These are phyloP conservation scores for Jasminum sambac DNA, from an alignment of 257 asterid species.

Conservation along the genomic window DNA sequence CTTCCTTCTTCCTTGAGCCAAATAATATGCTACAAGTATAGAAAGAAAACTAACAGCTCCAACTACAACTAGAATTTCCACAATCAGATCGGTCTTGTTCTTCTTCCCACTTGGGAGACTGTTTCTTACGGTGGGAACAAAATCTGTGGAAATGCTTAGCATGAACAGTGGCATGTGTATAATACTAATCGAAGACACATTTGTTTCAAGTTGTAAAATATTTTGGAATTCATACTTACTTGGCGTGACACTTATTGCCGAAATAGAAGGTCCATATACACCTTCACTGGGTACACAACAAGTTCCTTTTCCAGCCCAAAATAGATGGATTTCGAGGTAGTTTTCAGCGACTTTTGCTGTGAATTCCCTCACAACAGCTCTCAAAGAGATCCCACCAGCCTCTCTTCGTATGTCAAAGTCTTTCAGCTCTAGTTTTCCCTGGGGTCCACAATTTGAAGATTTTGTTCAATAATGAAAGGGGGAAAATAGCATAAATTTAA, in stretches of 20 bases:
- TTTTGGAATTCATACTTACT: conserved; percentile 34
- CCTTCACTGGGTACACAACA: conserved; percentile 77
- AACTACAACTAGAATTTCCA: conserved; percentile 54
- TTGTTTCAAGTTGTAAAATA: background rate
- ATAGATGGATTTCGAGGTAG: conserved; percentile 74
- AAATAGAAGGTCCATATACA: conserved; percentile 69
- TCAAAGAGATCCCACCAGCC: conserved; percentile 50
- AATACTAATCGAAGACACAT: background rate
- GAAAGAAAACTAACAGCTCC: conserved; percentile 40
- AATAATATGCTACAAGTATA: conserved; percentile 35
- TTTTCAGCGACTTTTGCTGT: conserved; percentile 57
- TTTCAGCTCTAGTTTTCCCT: conserved; percentile 56
- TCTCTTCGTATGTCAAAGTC: conserved; percentile 69
- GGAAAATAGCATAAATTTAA: background rate
- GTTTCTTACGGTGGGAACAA: conserved; percentile 52
- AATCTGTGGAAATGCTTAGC: conserved; percentile 43
- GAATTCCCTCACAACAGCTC: conserved; percentile 47
- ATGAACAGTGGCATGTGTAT: background rate
- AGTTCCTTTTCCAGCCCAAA: conserved; percentile 96
- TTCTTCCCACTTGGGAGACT: conserved; percentile 42
- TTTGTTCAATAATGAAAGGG: background rate
- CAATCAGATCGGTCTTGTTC: conserved; percentile 54
- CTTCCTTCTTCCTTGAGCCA: conserved; percentile 42
- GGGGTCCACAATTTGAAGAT: conserved; percentile 7
- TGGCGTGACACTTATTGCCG: conserved; percentile 78